Evolutionary conservation across 1,139 yeast genomes (phyloP), one percentile per base, ranked within the genome.

Genomic region (Pichia norvegensis): DNA sequence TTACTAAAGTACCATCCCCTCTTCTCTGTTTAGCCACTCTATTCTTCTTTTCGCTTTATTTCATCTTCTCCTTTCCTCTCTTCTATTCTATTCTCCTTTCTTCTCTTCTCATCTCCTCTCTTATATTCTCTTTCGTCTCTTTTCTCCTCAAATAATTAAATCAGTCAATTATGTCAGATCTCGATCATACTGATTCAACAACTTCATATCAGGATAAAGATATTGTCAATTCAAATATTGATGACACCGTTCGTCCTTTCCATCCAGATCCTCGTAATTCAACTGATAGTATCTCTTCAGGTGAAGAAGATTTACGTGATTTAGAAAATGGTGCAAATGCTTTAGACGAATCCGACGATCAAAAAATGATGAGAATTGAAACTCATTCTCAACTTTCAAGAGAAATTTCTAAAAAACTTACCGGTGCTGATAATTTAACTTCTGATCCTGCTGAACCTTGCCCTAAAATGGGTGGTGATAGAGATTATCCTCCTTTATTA

Each of bases 401-500:
- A 40, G 52, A 54, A 36, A 35, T 63, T 4, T 60, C 65, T 1
- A 49, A 64, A 42, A 56, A 52, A 20, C 47, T 63, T 35, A 62
- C 66, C 2, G 60, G 59, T 31, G 58, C 59, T 27, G 55, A 53
- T 22, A 47, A 51, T 4, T 46, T 60, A 9, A 56, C 52, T 8
- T 52, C 51, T 19, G 54, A 54, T n/a, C 48, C 51, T 13, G 33
- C 42, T 8, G 53, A 52, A 36, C 66, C 70, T 17, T 55, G 71
- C 17, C 72, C 74, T n/a, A 61, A 63, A 33, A 79, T 80, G 84
- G 86, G 86, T 29, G 74, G 74, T 19, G 75, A 70, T 23, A 70
- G 77, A 55, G 71, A 68, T 4, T 71, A 67, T 50, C 85, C 85
- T 2, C 74, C 77, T 10, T 54, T 66, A 11, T 64, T 74, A 43